Evolutionary conservation across 768 basidiomycete genomes (phyloP).

Genomic region (Mycena belliarum): DNA sequence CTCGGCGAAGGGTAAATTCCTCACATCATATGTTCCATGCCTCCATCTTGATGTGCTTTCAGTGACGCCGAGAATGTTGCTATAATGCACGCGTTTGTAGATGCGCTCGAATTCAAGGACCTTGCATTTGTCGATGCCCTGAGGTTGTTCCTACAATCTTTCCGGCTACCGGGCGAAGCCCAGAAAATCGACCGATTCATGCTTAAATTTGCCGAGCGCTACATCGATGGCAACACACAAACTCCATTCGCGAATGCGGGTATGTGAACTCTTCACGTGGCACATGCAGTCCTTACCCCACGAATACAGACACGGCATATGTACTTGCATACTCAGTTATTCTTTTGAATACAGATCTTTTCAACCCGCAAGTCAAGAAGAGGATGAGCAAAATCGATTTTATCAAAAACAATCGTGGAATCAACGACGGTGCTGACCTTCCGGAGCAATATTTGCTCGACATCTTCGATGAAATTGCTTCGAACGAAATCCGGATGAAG

Average conservation of each 20-base stretch:
- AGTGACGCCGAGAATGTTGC: conserved; percentile 90
- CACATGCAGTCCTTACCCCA: neutral
- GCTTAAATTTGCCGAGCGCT: conserved; percentile 98
- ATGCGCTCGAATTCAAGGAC: conserved; percentile 83
- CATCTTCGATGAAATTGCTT: conserved; percentile 89
- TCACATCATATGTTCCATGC: neutral
- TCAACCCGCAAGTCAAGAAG: conserved; percentile 91
- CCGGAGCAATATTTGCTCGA: conserved; percentile 78
- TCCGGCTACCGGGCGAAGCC: conserved; percentile 94
- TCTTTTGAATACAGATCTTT: conserved; percentile 95
- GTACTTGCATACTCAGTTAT: conserved; percentile 94
- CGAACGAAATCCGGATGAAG: conserved; percentile 97
- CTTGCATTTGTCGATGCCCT: conserved; percentile 87
- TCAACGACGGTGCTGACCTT: conserved; percentile 88
- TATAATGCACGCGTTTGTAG: conserved; percentile 97
- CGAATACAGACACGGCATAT: conserved; percentile 80
- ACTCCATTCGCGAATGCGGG: conserved; percentile 94
- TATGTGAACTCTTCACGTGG: conserved; percentile 35
- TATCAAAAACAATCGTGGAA: conserved; percentile 92
- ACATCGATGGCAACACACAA: conserved; percentile 84
- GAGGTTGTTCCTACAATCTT: conserved; percentile 87
- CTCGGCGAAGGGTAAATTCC: conserved; percentile 87
- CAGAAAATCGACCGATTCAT: conserved; percentile 99
- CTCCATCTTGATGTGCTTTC: conserved; percentile 6
- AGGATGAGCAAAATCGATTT: conserved; percentile 94